These are phyloP conservation scores for Russula ochroleuca DNA, from an alignment of 768 basidiomycete species.

Conservation along the genomic window DNA sequence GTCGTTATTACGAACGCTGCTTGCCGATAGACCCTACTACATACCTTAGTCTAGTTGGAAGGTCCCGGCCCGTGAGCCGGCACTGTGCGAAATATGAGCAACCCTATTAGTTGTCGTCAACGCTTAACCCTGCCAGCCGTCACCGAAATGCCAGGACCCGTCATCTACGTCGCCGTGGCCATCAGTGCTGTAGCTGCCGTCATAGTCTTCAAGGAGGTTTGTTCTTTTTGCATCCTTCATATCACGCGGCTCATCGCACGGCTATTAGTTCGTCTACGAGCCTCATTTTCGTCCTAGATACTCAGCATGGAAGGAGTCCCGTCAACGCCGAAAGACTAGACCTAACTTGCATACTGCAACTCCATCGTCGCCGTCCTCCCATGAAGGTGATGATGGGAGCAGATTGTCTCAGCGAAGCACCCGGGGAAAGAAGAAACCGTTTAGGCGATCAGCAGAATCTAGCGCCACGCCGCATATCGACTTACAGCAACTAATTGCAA, in stretches of 20 bases:
- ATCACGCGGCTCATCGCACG: background rate
- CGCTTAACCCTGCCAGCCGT: background rate
- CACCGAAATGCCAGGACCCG: constrained; percentile 26
- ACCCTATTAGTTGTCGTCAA: background rate
- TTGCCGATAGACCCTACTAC: background rate
- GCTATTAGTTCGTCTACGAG: constrained; percentile 24
- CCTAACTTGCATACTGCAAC: constrained; percentile 9
- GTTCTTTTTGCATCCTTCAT: background rate
- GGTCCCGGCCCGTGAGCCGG: background rate
- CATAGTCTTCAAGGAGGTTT: constrained; percentile 26
- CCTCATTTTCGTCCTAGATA: constrained; percentile 24
- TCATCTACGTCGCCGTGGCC: constrained; percentile 23
- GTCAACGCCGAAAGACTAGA: constrained; percentile 14
- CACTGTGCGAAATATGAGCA: background rate
- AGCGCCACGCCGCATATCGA: constrained; percentile 16
- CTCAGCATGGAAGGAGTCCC: constrained; percentile 22
- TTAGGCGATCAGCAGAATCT: constrained; percentile 5
- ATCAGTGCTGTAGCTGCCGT: constrained; percentile 23
- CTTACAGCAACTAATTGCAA: constrained; percentile 19
- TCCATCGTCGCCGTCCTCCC: constrained; percentile 5
- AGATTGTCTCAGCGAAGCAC: background rate
- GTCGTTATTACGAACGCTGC: constrained; percentile 15
- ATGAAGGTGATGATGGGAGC: constrained; percentile 7
- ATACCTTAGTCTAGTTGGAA: no score
- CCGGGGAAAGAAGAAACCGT: background rate